These are phyloP conservation scores for Cercospora sojina DNA, from an alignment of 2,329 filamentous ascomycete species.

Conservation along the genomic window DNA sequence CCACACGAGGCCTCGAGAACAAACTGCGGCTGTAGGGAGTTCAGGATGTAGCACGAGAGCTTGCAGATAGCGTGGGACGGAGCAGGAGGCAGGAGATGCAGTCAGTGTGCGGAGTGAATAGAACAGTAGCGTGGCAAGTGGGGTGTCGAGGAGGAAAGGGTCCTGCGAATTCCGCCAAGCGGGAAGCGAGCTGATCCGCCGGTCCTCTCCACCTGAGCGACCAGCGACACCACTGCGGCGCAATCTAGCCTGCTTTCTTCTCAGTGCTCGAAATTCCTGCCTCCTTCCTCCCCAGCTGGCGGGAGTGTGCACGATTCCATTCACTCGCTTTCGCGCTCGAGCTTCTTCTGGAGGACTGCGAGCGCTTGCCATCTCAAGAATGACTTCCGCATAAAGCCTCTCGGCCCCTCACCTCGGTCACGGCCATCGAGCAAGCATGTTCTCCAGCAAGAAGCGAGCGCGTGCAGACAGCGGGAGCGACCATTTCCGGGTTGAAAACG, in stretches of 20 bases:
- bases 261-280: not conserved
- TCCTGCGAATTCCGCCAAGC: conserved; percentile 4
- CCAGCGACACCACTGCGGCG: not conserved
- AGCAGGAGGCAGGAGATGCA: not conserved
- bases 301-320: not conserved
- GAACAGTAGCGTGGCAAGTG: not conserved
- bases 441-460: conserved; percentile 24
- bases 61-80: not conserved
- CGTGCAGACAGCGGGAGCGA: conserved; percentile 20
- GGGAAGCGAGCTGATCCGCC: not conserved
- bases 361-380: not conserved
- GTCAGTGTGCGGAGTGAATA: not conserved
- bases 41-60: not conserved
- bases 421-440: conserved; percentile 5
- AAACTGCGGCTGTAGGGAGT: not conserved
- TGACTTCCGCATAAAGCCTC: conserved; percentile 10
- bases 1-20: not conserved
- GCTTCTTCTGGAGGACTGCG: not conserved
- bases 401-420: conserved; percentile 11
- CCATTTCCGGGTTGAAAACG: conserved; percentile 6
- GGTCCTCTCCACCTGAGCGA: not conserved
- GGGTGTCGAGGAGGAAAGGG: not conserved
- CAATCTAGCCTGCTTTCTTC: not conserved
- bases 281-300: not conserved
- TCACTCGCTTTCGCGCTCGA: not conserved